Evolutionary conservation across 176 grass and related monocot genomes (phyloP), one percentile per base, ranked within the genome.

Genomic region (Avena insularis): DNA sequence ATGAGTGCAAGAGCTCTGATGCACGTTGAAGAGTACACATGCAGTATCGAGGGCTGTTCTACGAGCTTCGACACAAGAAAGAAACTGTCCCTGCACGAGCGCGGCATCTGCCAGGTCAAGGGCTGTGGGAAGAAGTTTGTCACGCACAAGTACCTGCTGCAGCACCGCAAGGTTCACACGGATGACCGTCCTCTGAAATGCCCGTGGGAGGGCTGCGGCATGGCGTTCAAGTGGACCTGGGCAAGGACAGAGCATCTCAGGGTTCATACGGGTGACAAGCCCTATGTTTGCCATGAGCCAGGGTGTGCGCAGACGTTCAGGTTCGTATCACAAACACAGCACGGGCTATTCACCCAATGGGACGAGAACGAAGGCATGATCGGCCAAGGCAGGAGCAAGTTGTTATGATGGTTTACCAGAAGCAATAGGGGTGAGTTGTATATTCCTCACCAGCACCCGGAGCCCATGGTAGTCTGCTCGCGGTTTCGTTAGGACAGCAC

Each of bases 221-320:
- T 91, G 90, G 86, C 92, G 48, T 98, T 98, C 93, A 98, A 96
- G 89, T 98, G 96, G 93, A n/a, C 90, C 27, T 98, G 96, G 96
- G 90, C 96, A 21, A 90, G 96, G 85, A 98, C 92, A 4, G 96
- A 98, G 83, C 96, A 98, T 83, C 85, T 96, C 65, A 89, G 96
- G 83, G 93, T 98, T 6, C 96, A 94, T 62, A 98, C 93, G 0
- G 96, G 96, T 7, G 96, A 96, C 35, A 88, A 93, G 33, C 96
- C 96, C 53, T 98, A 98, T 57, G 89, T 93, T 51, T 98, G 96
- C 84, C 63, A 20, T 1, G 93, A 98, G 86, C 86, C 92, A 16
- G 93, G 77, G 6, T 98, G 96, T 71, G 80, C 80, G 8, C 90
- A 88, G 93, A 98, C 96, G 27, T 98, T 98, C 89, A 91, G 96